Conservation (phyloP, 179 eudicot genomes). For the Gypsophila paniculata region DNA sequence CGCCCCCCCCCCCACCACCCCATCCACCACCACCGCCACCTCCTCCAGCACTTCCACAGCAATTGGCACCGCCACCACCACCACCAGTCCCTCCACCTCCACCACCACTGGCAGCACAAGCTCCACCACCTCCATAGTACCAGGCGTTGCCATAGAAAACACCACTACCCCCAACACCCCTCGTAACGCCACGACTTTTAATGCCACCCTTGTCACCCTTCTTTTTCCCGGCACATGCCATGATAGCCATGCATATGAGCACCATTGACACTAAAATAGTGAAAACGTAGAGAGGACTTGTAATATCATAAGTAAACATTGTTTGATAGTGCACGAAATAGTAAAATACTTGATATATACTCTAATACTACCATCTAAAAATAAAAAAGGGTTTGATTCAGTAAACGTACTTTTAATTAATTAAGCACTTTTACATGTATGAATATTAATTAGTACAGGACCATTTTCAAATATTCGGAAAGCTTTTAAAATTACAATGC, state of each 20-base stretch:
- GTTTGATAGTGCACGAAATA: background rate
- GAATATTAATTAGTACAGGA: too few relatives aligned
- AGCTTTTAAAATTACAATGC: too few relatives aligned
- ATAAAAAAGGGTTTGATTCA: too few relatives aligned
- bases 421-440: too few relatives aligned
- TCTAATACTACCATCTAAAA: too few relatives aligned
- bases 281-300: background rate
- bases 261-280: background rate
- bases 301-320: background rate
- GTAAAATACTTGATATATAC: too few relatives aligned
- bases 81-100: background rate
- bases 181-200: background rate
- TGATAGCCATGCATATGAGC: constrained; percentile 4
- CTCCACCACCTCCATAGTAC: background rate
- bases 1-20: background rate
- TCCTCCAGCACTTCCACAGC: background rate
- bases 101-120: background rate
- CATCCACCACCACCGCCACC: background rate
- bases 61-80: background rate
- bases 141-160: background rate
- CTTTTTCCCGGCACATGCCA: constrained; percentile 4
- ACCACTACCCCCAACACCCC: background rate
- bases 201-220: background rate
- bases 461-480: too few relatives aligned
- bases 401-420: too few relatives aligned